Evolutionary conservation across 2,329 filamentous ascomycete species (phyloP).

Genomic region (Colletotrichum cereale): DNA sequence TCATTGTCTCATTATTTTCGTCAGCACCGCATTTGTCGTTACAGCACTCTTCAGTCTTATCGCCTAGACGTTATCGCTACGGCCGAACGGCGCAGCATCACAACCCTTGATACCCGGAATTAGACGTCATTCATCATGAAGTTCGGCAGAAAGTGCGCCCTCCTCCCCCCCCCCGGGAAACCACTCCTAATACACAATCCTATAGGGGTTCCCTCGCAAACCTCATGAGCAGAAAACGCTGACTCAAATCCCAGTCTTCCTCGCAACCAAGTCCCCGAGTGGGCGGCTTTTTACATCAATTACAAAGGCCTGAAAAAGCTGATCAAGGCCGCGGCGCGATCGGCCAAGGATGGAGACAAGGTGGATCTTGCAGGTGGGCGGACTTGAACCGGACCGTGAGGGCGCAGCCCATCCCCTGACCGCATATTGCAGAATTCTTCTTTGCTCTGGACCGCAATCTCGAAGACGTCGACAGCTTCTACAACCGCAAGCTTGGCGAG

Average conservation of each 20-base stretch:
- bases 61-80: constrained; percentile 5
- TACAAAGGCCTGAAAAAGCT: constrained; percentile 96
- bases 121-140: constrained; percentile 67
- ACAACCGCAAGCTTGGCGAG: constrained; percentile 94
- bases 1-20: background rate
- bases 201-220: background rate
- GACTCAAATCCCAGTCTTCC: constrained; percentile 66
- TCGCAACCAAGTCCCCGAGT: constrained; percentile 88
- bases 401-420: constrained; percentile 54
- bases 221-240: constrained; percentile 38
- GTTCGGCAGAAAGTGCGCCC: constrained; percentile 69
- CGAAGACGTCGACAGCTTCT: constrained; percentile 96
- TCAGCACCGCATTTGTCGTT: constrained; percentile 27
- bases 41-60: constrained; percentile 6
- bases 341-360: constrained; percentile 75
- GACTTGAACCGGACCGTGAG: constrained; percentile 47
- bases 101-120: constrained; percentile 19
- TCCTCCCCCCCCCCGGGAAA: background rate
- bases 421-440: constrained; percentile 82
- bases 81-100: constrained; percentile 27
- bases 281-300: constrained; percentile 86
- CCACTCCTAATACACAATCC: background rate
- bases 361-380: constrained; percentile 91
- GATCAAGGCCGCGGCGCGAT: constrained; percentile 82
- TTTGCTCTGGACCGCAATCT: constrained; percentile 96